Conservation (phyloP, 2,329 filamentous ascomycete species). For the Sclerotinia sclerotiorum region DNA sequence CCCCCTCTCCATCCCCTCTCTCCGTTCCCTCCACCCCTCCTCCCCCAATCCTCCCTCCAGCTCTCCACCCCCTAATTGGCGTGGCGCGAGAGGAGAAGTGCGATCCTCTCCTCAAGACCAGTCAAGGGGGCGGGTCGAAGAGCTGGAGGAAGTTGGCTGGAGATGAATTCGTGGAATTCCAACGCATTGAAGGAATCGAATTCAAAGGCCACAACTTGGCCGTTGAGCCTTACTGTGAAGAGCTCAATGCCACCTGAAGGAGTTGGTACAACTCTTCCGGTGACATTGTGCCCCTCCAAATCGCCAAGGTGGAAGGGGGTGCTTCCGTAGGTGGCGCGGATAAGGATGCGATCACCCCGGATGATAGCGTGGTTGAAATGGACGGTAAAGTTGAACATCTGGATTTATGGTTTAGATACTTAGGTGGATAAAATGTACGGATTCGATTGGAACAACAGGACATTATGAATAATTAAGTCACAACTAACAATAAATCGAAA, state of each 20-base stretch:
- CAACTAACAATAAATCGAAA: not conserved
- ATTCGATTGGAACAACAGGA: not conserved
- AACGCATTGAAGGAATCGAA: not conserved
- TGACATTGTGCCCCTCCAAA: not conserved
- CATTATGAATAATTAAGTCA: not conserved
- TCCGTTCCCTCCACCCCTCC: too few relatives aligned
- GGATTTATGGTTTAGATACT: not conserved
- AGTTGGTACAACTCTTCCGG: not conserved
- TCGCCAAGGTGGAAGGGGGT: not conserved
- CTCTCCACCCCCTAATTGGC: too few relatives aligned
- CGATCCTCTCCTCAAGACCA: too few relatives aligned
- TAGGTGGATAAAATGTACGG: not conserved
- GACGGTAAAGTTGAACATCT: not conserved
- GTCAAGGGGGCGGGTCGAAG: too few relatives aligned
- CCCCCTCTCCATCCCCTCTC: too few relatives aligned
- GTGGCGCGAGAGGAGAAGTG: too few relatives aligned
- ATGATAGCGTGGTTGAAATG: not conserved
- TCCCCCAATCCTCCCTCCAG: too few relatives aligned
- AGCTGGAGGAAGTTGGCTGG: too few relatives aligned
- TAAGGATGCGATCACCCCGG: not conserved
- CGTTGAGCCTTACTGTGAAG: too few relatives aligned
- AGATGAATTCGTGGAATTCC: too few relatives aligned
- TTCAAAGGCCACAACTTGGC: not conserved
- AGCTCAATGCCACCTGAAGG: too few relatives aligned
- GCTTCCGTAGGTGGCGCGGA: not conserved